A percentile compares a stretch with the other conserved stretches of the same genome.
Evolutionary conservation across 2,329 filamentous ascomycete genomes (phyloP).

Genomic region (Clarireedia homoeocarpa): DNA sequence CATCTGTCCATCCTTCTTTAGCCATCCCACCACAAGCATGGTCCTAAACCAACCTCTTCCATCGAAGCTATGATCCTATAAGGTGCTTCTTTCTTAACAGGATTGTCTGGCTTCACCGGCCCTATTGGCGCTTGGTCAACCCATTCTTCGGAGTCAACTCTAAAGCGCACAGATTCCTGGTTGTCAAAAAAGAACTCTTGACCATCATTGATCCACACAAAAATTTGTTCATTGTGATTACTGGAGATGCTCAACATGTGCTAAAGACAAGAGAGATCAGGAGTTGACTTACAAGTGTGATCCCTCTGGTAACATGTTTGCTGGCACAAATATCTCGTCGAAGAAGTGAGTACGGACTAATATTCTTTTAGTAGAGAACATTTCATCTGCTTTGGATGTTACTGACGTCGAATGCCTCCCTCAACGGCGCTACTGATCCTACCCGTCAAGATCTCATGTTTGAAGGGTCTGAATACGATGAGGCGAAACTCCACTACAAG

Average conservation of each 20-base stretch:
- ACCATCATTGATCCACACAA: slow-evolving; percentile 72
- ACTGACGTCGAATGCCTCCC: slow-evolving; percentile 62
- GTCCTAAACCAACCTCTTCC: slow-evolving; percentile 54
- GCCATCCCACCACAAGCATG: slow-evolving; percentile 56
- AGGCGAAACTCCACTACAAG: slow-evolving; percentile 81
- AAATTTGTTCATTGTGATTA: slow-evolving; percentile 68
- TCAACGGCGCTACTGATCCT: slow-evolving; percentile 69
- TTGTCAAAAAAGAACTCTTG: slow-evolving; percentile 79
- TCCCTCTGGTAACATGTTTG: slow-evolving; percentile 65
- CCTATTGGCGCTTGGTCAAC: slow-evolving; percentile 74
- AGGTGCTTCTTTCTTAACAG: slow-evolving; percentile 45
- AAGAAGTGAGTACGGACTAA: slow-evolving; percentile 84
- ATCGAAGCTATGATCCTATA: slow-evolving; percentile 63
- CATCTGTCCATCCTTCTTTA: background rate
- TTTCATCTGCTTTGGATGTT: background rate
- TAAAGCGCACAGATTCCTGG: slow-evolving; percentile 80
- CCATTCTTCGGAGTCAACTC: slow-evolving; percentile 84
- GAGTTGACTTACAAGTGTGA: slow-evolving; percentile 61
- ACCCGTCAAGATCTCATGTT: slow-evolving; percentile 82
- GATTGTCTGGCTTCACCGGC: slow-evolving; percentile 50
- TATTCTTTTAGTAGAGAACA: background rate
- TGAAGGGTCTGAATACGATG: slow-evolving; percentile 91
- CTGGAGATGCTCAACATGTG: slow-evolving; percentile 34
- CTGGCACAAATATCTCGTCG: slow-evolving; percentile 78
- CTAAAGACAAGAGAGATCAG: background rate